Percentiles rank a stretch among this genome's conserved stretches.
These are phyloP conservation scores for Circinella umbellata DNA, from an alignment of 371 early-diverging fungal genomes.

Conservation along the genomic window DNA sequence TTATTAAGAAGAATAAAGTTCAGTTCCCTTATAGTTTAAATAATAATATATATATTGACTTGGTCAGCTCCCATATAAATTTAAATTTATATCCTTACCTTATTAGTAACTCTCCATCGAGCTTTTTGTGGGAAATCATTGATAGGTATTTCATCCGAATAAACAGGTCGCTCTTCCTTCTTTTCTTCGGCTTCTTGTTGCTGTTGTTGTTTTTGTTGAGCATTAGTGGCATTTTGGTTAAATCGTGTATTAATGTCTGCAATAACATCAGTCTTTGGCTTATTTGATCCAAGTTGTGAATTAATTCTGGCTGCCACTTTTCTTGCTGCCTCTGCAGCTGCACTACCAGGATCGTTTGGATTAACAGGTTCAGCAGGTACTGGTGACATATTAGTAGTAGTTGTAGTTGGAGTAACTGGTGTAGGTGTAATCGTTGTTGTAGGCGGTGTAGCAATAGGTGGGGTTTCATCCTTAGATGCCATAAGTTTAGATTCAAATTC, in stretches of 20 bases:
- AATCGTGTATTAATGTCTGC: slow-evolving; percentile 40
- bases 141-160: slow-evolving; percentile 89
- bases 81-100: slow-evolving; percentile 49
- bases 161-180: slow-evolving; percentile 47
- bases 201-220: slow-evolving; percentile 18
- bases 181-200: slow-evolving; percentile 29
- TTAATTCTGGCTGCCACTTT: slow-evolving; percentile 52
- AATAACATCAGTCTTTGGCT: slow-evolving; percentile 24
- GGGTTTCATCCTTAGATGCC: slow-evolving; percentile 7
- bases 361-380: slow-evolving; percentile 36
- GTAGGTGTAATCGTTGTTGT: slow-evolving; percentile 15
- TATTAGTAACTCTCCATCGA: slow-evolving; percentile 95
- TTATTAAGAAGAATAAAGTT: not conserved
- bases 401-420: slow-evolving; percentile 6
- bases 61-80: too few species aligned
- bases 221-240: not conserved
- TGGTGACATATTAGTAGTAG: slow-evolving; percentile 31
- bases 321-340: slow-evolving; percentile 59
- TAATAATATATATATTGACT: not conserved
- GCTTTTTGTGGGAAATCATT: slow-evolving; percentile 98
- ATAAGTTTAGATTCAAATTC: slow-evolving; percentile 46
- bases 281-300: slow-evolving; percentile 39
- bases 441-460: slow-evolving; percentile 5
- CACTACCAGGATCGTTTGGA: slow-evolving; percentile 40
- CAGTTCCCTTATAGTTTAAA: not conserved